Conservation (phyloP, 2,329 filamentous ascomycete genomes). For the Ophidiomyces ophidiicola region DNA sequence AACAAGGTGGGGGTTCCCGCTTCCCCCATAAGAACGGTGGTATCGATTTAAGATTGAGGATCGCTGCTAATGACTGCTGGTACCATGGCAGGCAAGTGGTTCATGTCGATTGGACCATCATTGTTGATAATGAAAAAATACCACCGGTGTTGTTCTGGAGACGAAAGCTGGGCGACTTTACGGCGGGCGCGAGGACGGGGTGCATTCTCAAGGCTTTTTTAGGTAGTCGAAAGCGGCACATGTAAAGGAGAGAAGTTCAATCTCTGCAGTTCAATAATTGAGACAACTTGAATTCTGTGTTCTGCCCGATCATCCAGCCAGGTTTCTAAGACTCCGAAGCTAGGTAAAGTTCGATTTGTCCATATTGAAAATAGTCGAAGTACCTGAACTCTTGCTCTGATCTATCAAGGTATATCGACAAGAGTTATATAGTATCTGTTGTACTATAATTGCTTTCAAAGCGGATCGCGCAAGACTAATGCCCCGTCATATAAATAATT, state of each 20-base stretch:
- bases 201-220: conserved; percentile 2
- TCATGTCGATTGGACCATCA: no score
- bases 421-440: conserved; percentile 49
- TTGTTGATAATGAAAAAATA: background rate
- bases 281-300: conserved; percentile 27
- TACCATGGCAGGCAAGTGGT: no score
- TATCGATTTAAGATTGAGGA: no score
- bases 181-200: conserved; percentile 5
- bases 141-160: conserved; percentile 1
- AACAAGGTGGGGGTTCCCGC: no score
- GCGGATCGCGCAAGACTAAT: conserved; percentile 22
- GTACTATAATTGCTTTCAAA: conserved; percentile 35
- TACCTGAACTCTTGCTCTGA: conserved; percentile 41
- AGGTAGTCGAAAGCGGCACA: conserved; percentile 6
- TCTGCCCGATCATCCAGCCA: conserved; percentile 35
- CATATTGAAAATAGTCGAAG: conserved; percentile 27
- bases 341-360: conserved; percentile 48
- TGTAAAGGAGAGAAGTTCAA: conserved; percentile 12
- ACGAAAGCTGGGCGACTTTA: conserved; percentile 4
- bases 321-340: conserved; percentile 59
- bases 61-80: no score
- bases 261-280: conserved; percentile 14
- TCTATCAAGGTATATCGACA: conserved; percentile 60
- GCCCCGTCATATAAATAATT: conserved; percentile 5
- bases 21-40: no score